A percentile compares a stretch with the other conserved stretches of the same genome.
Evolutionary conservation across 352 stramenopile species (phyloP).

Genomic region (Phytophthora palmivora): DNA sequence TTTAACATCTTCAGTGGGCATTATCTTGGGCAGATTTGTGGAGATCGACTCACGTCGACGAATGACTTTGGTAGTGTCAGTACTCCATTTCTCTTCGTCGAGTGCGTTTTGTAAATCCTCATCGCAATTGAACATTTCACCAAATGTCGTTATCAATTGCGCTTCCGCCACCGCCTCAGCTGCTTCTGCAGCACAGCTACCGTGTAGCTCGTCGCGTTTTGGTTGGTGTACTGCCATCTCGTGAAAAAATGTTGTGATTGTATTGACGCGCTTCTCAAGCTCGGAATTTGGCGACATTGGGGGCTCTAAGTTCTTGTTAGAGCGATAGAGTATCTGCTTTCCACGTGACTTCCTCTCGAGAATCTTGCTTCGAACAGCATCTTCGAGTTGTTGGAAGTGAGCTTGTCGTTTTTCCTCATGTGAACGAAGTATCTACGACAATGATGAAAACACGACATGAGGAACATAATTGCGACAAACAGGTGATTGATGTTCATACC

Average conservation of each 20-base stretch:
- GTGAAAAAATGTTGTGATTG: conserved; percentile 55
- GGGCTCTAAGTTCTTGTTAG: background rate
- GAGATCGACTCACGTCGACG: conserved; percentile 21
- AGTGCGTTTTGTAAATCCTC: conserved; percentile 50
- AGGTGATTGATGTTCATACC: conserved; percentile 17
- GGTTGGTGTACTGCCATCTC: conserved; percentile 60
- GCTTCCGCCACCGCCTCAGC: conserved; percentile 34
- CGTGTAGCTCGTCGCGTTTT: conserved; percentile 29
- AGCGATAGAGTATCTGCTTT: background rate
- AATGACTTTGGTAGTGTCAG: conserved; percentile 28
- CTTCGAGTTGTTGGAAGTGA: conserved; percentile 33
- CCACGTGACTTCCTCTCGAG: background rate
- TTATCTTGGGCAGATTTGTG: conserved; percentile 29
- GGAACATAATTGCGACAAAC: too few relatives aligned
- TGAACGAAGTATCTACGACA: conserved; percentile 43
- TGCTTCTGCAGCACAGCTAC: conserved; percentile 6
- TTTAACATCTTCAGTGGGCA: conserved; percentile 5
- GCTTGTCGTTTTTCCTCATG: conserved; percentile 41
- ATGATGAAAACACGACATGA: background rate
- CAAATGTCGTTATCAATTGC: conserved; percentile 46
- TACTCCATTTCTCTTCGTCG: conserved; percentile 62
- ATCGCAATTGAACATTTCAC: conserved; percentile 53
- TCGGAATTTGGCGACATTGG: conserved; percentile 13
- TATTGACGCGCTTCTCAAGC: conserved; percentile 28
- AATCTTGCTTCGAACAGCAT: conserved; percentile 28